Evolutionary conservation across 352 stramenopile species (phyloP), one percentile per base, ranked within the genome.

Genomic region (Phytophthora ohioensis): DNA sequence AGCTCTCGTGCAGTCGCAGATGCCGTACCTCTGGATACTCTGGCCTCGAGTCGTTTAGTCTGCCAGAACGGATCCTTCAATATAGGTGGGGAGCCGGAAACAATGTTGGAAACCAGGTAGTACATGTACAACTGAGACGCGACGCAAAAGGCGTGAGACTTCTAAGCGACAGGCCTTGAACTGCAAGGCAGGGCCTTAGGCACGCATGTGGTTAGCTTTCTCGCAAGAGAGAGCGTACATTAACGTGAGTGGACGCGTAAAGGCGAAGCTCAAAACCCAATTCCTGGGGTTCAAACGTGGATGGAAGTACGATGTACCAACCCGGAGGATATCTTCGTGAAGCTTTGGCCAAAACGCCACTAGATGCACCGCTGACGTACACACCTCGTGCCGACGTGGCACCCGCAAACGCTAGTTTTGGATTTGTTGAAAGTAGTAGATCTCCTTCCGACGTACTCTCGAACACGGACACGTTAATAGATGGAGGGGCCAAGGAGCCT

Each of bases 391-490:
- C 76, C 1, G 88, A 95, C 0, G 86, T 87, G 15, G 81, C 79
- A 12, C 71, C 75, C 3, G 73, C 76, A 64, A 87, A 86, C 4
- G 84, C 82, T 31, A 71, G 55, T 67, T 83, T 87, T 0, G 84
- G 82, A 47, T 81, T 91, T 6, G 81, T 90, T 54, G 84, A 90
- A 1, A 92, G 75, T 56, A 88, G 52, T 54, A 95, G 41, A 30
- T 81, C 59, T 3, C 88, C 84, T 39, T 88, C 68, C 1, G 81
- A 73, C 0, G 79, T 87, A 63, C 85, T 92, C 46, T 75, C 70
- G 58, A 90, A 95, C 34, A 94, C 70, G 11, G 85, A 90, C 38
- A 94, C 78, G 54, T 94, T 95, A 58, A 91, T 81, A 34, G 81
- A 90, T 21, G 86, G 80, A 32, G 67, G 21, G 6, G 31, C 4